These are phyloP conservation scores for Cyberlindnera mississippiensis DNA, from an alignment of 805 yeast species.

Conservation along the genomic window DNA sequence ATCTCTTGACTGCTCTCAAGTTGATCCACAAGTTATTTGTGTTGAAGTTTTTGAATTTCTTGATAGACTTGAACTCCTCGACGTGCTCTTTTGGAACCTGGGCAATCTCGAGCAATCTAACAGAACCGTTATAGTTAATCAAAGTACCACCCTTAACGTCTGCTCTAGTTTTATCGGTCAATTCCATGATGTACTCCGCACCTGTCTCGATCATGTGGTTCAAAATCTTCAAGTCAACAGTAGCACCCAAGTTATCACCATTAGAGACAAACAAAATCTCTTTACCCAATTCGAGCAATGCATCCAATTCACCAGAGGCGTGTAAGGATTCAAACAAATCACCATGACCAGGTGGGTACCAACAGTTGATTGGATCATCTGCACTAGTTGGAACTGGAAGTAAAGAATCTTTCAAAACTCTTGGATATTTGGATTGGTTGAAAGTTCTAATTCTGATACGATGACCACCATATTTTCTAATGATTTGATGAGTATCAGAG, in stretches of 20 bases:
- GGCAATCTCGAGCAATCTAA: conserved; percentile 91
- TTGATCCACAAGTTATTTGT: conserved; percentile 98
- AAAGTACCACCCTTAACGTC: conserved; percentile 99
- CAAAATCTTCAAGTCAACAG: conserved; percentile 87
- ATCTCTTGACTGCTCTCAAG: conserved; percentile 87
- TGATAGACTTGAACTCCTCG: conserved; percentile 96
- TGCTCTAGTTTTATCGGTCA: conserved; percentile 97
- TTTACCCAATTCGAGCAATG: conserved; percentile 86
- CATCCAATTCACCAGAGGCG: conserved; percentile 88
- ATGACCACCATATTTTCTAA: conserved; percentile 95
- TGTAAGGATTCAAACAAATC: conserved; percentile 90
- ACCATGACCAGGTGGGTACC: conserved; percentile 99
- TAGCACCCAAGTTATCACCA: conserved; percentile 98
- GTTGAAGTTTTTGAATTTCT: conserved; percentile 97
- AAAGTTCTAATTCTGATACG: conserved; percentile 92
- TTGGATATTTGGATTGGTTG: conserved; percentile 97
- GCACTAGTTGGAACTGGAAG: conserved; percentile 84
- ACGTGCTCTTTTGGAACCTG: conserved; percentile 98
- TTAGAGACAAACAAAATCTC: conserved; percentile 93
- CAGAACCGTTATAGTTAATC: conserved; percentile 92
- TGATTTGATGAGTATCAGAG: conserved; percentile 89
- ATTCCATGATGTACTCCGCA: conserved; percentile 96
- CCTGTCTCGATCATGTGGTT: conserved; percentile 89
- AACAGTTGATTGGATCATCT: conserved; percentile 73
- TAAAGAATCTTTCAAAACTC: conserved; percentile 92